These are phyloP conservation scores for Colletotrichum sp. DNA, from an alignment of 2,329 filamentous ascomycete species.

Conservation along the genomic window DNA sequence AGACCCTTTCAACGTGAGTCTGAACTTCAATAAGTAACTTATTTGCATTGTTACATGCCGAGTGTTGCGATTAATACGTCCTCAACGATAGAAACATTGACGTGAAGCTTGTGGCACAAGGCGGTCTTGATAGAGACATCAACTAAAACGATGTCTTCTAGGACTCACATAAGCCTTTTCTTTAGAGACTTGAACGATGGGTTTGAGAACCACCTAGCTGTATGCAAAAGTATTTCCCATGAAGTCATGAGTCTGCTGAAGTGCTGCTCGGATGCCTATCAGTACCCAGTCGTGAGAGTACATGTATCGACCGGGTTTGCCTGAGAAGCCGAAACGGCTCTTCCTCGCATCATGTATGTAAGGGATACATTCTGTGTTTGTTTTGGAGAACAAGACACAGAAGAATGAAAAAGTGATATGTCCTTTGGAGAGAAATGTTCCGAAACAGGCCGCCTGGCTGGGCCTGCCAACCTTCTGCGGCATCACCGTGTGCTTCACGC, in stretches of 20 bases:
- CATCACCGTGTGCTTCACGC: too few species aligned
- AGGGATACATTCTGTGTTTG: background rate
- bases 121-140: background rate
- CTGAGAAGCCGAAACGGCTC: background rate
- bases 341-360: background rate
- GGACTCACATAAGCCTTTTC: fast-evolving
- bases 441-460: fast-evolving
- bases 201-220: too few species aligned
- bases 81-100: background rate
- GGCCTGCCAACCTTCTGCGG: background rate
- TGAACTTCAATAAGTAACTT: fast-evolving
- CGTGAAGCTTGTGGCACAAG: fast-evolving
- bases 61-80: background rate
- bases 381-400: background rate
- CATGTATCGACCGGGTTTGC: fast-evolving
- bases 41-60: fast-evolving
- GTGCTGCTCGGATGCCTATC: background rate
- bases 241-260: background rate
- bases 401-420: too few species aligned
- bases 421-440: too few species aligned
- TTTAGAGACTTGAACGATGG: background rate
- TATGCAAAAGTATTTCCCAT: too few species aligned
- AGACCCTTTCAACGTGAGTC: fast-evolving
- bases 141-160: background rate
- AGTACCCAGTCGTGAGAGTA: background rate